Evolutionary conservation across 306 rosid genomes (phyloP), one percentile per base, ranked within the genome.

Genomic region (Abrus pulchellus): DNA sequence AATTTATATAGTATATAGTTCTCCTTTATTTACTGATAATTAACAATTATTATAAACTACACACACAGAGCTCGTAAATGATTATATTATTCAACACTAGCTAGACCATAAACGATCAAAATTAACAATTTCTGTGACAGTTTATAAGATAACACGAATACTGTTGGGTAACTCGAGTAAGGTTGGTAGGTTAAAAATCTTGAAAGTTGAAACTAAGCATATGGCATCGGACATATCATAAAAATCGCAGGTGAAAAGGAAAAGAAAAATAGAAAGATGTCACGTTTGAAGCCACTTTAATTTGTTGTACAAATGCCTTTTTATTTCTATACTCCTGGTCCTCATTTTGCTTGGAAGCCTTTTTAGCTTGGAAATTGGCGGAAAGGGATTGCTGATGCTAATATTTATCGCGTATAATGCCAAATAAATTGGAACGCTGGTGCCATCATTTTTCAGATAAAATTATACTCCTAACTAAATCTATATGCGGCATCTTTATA

Each of bases 311-410:
- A 12, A 66, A 49, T 75, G 85, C 78, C 85, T 84, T 86, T 68
- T 72, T 47, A 86, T 87, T 86, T 84, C 84, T 68, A 69, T 75
- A 36, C 80, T 80, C 68, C 59, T 63, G 81, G 83, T 80, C 85
- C 77, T 68, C 84, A 72, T 78, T 84, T 87, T 83, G 92, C 77
- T 85, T 89, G 68, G 90, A 90, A 90, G 74, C 90, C 97, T 92
- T 90, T 90, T 87, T 77, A 86, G 90, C 90, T 84, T 80, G 92
- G 93, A 68, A 87, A 86, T 82, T 89, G 90, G 83, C 87, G 81
- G 90, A 89, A 89, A 89, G 88, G 87, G 93, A 89, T 85, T 30
- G 97, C 75, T 84, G 87, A 82, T 56, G 75, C 40, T 40, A 33
- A 64, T 79, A 33, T 11, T 63, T 28, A 65, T 72, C 85, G 54